Evolutionary conservation across 192 early-diverging fungal species (phyloP).

Genomic region (Podila verticillata): DNA sequence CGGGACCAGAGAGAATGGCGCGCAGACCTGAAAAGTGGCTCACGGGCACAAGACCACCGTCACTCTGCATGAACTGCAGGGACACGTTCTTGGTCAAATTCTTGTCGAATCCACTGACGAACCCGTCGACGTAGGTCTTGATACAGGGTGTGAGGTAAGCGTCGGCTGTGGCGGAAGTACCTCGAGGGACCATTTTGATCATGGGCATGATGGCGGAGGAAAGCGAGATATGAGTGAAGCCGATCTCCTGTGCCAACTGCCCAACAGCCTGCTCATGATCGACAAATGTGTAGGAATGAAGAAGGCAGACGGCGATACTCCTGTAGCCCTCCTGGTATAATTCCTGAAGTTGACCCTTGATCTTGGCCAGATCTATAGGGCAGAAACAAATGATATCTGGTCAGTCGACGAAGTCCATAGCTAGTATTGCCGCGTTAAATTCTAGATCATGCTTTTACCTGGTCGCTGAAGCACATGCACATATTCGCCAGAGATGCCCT

Average conservation of each 20-base stretch:
- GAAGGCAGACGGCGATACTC: constrained; percentile 91
- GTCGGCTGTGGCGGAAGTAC: constrained; percentile 89
- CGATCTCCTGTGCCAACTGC: constrained; percentile 70
- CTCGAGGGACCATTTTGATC: constrained; percentile 95
- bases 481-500: constrained; percentile 90
- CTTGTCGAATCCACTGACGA: constrained; percentile 87
- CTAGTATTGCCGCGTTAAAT: too few relatives aligned
- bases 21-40: constrained; percentile 85
- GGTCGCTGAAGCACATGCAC: constrained; percentile 75
- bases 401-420: too few relatives aligned
- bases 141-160: constrained; percentile 96
- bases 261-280: constrained; percentile 84
- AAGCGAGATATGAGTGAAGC: constrained; percentile 88
- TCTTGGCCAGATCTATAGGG: constrained; percentile 60
- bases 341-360: constrained; percentile 67
- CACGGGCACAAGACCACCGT: constrained; percentile 93
- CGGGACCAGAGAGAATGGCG: constrained; percentile 95
- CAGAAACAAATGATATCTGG: too few relatives aligned
- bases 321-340: constrained; percentile 78
- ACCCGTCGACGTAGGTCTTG: constrained; percentile 84
- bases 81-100: constrained; percentile 62
- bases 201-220: constrained; percentile 88
- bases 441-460: constrained; percentile 45
- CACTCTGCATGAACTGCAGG: constrained; percentile 96
- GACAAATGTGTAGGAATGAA: constrained; percentile 93